Evolutionary conservation across 2,329 filamentous ascomycete genomes (phyloP).

Genomic region (Pyrenophora graminea): DNA sequence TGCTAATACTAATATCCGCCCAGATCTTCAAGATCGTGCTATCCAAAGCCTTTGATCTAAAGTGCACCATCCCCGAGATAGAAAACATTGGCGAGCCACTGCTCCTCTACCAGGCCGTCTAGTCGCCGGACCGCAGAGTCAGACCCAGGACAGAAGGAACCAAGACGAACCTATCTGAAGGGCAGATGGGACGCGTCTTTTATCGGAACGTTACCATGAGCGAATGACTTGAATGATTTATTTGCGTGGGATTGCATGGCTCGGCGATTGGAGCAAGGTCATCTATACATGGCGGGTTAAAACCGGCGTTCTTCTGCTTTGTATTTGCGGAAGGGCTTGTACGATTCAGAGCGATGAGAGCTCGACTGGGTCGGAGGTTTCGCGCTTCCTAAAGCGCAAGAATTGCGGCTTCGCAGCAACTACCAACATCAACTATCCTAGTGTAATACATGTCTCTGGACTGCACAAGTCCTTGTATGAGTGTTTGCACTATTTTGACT

Average conservation of each 20-base stretch:
- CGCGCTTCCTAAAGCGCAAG: conserved; percentile 14
- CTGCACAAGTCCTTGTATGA: conserved; percentile 3
- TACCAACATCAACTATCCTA: conserved; percentile 21
- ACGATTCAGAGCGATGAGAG: conserved; percentile 13
- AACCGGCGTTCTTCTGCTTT: conserved; percentile 39
- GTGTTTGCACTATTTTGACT: too few species aligned
- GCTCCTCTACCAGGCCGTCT: conserved; percentile 71
- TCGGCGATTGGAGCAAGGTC: conserved; percentile 45
- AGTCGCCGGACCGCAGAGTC: conserved; percentile 29
- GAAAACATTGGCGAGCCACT: conserved; percentile 96
- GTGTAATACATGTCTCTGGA: conserved; percentile 33
- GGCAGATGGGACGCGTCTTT: conserved; percentile 24
- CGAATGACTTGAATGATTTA: conserved; percentile 45
- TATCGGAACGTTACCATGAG: conserved; percentile 41
- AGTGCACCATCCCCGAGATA: conserved; percentile 98
- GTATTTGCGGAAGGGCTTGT: conserved; percentile 20
- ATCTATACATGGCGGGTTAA: conserved; percentile 25
- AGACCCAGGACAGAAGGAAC: conserved; percentile 17
- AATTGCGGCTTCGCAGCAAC: conserved; percentile 25
- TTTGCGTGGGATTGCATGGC: conserved; percentile 42
- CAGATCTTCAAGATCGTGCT: conserved; percentile 99
- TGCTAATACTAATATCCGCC: conserved; percentile 29
- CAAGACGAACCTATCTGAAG: conserved; percentile 13
- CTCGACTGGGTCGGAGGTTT: conserved; percentile 13
- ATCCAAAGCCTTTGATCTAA: conserved; percentile 97